Conservation (phyloP, 306 rosid genomes). For the Fragaria ananassa region DNA sequence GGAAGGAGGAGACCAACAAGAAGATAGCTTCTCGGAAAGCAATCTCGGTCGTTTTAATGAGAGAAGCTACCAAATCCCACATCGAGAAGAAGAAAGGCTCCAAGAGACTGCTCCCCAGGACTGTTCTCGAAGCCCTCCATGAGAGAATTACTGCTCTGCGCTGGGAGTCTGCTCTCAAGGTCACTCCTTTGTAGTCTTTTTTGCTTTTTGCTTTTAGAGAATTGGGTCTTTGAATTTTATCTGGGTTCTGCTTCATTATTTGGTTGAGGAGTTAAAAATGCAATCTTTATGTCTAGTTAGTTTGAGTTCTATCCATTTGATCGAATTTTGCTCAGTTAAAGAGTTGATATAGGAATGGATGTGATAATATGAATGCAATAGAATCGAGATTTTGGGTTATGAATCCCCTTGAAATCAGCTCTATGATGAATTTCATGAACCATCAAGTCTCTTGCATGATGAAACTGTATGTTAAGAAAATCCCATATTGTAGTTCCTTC, state of each 20-base stretch:
- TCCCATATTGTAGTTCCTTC: background rate
- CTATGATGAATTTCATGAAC: too few relatives aligned
- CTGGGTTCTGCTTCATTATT: background rate
- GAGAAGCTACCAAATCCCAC: conserved; percentile 83
- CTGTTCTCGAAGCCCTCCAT: conserved; percentile 80
- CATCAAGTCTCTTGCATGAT: background rate
- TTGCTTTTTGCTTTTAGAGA: background rate
- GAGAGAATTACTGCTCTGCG: conserved; percentile 75
- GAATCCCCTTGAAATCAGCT: background rate
- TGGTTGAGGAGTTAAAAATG: background rate
- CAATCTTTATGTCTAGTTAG: background rate
- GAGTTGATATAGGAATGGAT: background rate
- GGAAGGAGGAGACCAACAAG: conserved; percentile 63
- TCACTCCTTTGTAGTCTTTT: conserved; percentile 3
- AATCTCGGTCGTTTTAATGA: conserved; percentile 65
- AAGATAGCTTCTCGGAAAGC: conserved; percentile 84
- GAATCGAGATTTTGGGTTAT: background rate
- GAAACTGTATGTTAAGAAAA: background rate
- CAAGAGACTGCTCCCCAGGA: conserved; percentile 76
- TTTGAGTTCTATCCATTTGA: background rate
- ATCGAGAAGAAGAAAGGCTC: conserved; percentile 85
- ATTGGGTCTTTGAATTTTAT: background rate
- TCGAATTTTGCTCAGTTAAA: background rate
- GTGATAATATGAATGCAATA: background rate
- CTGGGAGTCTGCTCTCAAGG: conserved; percentile 98